These are phyloP conservation scores for Trichophyton schoenleinii DNA, from an alignment of 2,329 filamentous ascomycete genomes.

Conservation along the genomic window DNA sequence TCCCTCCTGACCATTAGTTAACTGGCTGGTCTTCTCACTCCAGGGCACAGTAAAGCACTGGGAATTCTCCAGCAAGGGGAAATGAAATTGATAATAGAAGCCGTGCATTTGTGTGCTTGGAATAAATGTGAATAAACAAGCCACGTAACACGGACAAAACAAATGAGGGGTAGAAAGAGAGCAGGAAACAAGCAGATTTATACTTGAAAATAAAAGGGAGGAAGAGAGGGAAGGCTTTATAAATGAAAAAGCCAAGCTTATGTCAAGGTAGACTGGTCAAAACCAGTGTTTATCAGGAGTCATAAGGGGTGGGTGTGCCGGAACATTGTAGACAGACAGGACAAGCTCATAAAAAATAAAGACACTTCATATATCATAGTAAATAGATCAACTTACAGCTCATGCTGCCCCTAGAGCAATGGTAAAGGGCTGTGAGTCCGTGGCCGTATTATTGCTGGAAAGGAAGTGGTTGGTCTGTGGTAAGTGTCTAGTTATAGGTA, in stretches of 20 bases:
- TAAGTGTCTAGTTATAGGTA: not conserved
- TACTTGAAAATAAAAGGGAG: conserved; percentile 1
- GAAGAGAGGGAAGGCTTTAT: conserved; percentile 1
- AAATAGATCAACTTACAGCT: conserved; percentile 37
- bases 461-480: not conserved
- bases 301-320: not conserved
- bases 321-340: not conserved
- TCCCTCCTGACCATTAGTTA: not conserved
- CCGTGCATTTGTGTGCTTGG: conserved; percentile 5
- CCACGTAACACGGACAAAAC: conserved; percentile 4
- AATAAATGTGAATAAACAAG: conserved; percentile 6
- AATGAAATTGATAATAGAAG: conserved; percentile 8
- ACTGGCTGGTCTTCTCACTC: conserved; percentile 1
- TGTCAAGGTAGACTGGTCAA: conserved; percentile 3
- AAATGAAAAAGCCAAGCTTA: conserved; percentile 7
- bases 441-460: not conserved
- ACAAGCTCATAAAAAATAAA: not conserved
- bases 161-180: conserved; percentile 4
- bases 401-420: conserved; percentile 36
- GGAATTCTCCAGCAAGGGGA: not conserved
- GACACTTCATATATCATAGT: not conserved
- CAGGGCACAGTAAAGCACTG: not conserved
- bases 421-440: conserved; percentile 37
- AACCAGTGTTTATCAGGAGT: not conserved
- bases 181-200: not conserved